Evolutionary conservation across 305 asterid species (phyloP).

Genomic region (Andrographis paniculata): DNA sequence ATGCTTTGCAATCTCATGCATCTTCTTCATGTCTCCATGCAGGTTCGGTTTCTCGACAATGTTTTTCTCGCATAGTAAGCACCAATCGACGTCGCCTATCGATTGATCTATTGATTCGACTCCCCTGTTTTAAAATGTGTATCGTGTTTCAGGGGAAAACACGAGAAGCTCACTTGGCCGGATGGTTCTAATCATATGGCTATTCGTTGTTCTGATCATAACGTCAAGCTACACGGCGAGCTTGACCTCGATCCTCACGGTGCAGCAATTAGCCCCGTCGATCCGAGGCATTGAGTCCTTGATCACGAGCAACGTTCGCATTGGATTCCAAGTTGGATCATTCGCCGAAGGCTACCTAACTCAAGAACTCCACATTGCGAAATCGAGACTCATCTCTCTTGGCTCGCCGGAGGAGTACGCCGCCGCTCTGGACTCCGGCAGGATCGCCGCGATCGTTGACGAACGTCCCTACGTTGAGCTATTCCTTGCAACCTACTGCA

Average conservation of each 20-base stretch:
- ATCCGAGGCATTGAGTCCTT: slow-evolving; percentile 62
- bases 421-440: slow-evolving; percentile 43
- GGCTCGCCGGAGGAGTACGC: slow-evolving; percentile 72
- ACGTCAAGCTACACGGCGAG: slow-evolving; percentile 81
- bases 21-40: slow-evolving; percentile 25
- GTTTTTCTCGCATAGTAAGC: slow-evolving; percentile 82
- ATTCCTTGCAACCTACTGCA: slow-evolving; percentile 53
- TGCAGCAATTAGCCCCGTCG: slow-evolving; percentile 60
- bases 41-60: slow-evolving; percentile 95
- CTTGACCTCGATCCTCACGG: slow-evolving; percentile 72
- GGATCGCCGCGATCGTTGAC: slow-evolving; percentile 67
- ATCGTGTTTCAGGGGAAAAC: slow-evolving; percentile 52
- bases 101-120: background rate
- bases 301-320: slow-evolving; percentile 48
- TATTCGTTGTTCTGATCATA: slow-evolving; percentile 67
- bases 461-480: slow-evolving; percentile 70
- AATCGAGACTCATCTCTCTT: slow-evolving; percentile 68
- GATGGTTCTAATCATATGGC: slow-evolving; percentile 70
- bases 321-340: slow-evolving; percentile 73
- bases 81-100: background rate
- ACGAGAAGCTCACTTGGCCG: slow-evolving; percentile 68
- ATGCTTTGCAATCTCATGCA: background rate
- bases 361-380: slow-evolving; percentile 61
- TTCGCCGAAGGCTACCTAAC: slow-evolving; percentile 50
- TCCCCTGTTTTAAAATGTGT: background rate